Evolutionary conservation across 176 grass and related monocot species (phyloP).

Genomic region (Secale cereale): DNA sequence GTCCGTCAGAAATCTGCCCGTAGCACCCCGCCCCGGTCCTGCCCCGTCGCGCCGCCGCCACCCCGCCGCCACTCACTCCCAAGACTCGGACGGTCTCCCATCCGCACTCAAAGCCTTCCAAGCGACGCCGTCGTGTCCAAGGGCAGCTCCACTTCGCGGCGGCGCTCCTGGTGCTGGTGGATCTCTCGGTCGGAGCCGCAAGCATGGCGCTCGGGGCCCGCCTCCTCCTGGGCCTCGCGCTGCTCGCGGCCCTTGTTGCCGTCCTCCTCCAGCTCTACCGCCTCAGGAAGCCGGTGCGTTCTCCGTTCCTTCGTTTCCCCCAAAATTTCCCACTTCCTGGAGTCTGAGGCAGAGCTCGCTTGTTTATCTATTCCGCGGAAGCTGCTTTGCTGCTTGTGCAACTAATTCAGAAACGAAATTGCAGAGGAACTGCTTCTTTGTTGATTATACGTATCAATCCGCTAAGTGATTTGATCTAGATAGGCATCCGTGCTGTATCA

Average conservation of each 20-base stretch:
- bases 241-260: conserved; percentile 35
- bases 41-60: neutral
- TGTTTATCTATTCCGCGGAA: neutral
- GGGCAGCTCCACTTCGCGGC: neutral
- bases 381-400: neutral
- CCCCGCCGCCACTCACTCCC: conserved; percentile 4
- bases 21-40: neutral
- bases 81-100: neutral
- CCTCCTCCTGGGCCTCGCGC: conserved; percentile 38
- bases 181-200: neutral
- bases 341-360: neutral
- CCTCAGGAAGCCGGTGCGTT: conserved; percentile 49
- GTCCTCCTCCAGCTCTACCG: conserved; percentile 56
- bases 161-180: neutral
- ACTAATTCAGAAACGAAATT: neutral
- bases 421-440: neutral
- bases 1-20: neutral
- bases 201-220: conserved; percentile 31
- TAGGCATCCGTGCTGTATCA: neutral
- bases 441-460: neutral
- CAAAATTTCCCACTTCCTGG: neutral
- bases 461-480: conserved; percentile 14
- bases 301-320: neutral
- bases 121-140: neutral
- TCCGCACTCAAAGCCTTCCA: neutral